Evolutionary conservation across 2,329 filamentous ascomycete species (phyloP).

Genomic region (Zasmidium citrigriseum): DNA sequence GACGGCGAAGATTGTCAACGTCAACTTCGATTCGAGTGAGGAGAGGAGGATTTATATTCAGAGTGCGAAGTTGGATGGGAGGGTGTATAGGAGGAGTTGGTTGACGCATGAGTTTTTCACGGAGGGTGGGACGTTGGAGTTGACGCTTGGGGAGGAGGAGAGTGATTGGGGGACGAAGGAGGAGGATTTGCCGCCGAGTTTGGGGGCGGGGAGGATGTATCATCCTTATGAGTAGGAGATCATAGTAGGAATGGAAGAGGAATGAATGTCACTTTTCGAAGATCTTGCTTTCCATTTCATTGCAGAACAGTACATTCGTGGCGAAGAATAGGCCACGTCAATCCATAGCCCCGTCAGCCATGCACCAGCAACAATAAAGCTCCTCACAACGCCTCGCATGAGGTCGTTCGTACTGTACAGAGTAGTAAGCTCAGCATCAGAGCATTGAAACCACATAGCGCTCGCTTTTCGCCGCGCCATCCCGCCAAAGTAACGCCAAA

Average conservation of each 20-base stretch:
- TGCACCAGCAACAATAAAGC: neutral
- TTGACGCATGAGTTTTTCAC: conserved; percentile 28
- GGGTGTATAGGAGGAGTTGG: conserved; percentile 24
- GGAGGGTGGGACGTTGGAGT: conserved; percentile 22
- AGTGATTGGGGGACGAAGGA: conserved; percentile 23
- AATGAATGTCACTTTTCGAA: neutral
- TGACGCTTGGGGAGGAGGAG: conserved; percentile 21
- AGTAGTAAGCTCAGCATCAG: neutral
- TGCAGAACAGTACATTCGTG: neutral
- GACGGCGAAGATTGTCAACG: conserved; percentile 21
- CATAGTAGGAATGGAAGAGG: neutral
- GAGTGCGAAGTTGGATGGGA: conserved; percentile 24
- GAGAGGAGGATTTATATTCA: conserved; percentile 33
- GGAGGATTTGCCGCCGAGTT: conserved; percentile 34
- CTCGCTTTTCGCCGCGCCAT: neutral
- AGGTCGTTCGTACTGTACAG: neutral
- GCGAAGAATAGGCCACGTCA: neutral
- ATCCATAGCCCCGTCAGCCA: neutral
- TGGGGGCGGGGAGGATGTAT: neutral
- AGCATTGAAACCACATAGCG: neutral
- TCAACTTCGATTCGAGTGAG: conserved; percentile 36
- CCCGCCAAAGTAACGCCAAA: neutral
- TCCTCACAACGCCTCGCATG: neutral
- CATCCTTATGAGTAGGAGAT: neutral
- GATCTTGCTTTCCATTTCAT: neutral